Evolutionary conservation across 306 rosid species (phyloP).

Genomic region (Spatholobus suberectus): DNA sequence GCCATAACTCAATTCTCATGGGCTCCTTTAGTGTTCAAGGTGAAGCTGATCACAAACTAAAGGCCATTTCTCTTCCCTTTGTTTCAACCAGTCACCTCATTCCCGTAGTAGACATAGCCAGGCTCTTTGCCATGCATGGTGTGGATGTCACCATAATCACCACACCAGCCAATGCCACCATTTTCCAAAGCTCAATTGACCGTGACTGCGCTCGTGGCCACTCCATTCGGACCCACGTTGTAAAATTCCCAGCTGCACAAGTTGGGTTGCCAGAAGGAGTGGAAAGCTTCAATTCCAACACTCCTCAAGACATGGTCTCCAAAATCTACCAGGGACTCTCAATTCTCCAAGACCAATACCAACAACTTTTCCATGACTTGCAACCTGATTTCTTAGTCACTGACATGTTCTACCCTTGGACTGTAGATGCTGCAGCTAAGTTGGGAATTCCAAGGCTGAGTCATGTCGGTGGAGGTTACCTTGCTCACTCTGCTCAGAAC

Average conservation of each 20-base stretch:
- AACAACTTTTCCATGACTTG: neutral
- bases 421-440: neutral
- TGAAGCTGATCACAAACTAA: too few species aligned
- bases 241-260: neutral
- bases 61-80: neutral
- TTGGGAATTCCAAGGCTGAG: neutral
- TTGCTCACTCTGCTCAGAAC: neutral
- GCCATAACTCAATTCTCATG: too few species aligned
- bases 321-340: neutral
- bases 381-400: neutral
- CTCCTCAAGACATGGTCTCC: neutral
- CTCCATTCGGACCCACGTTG: neutral
- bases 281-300: neutral
- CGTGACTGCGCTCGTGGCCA: neutral
- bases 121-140: neutral
- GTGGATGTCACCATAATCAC: neutral
- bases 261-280: neutral
- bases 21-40: too few species aligned
- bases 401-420: neutral
- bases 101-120: neutral
- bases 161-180: neutral
- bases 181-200: neutral
- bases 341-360: neutral
- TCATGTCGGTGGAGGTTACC: neutral
- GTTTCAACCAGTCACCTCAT: neutral